A percentile compares a stretch with the other conserved stretches of the same genome.
phyloP scores from a whole-genome alignment of 2,329 filamentous ascomycete species.

The Paracoccidioides brasiliensis region DNA sequence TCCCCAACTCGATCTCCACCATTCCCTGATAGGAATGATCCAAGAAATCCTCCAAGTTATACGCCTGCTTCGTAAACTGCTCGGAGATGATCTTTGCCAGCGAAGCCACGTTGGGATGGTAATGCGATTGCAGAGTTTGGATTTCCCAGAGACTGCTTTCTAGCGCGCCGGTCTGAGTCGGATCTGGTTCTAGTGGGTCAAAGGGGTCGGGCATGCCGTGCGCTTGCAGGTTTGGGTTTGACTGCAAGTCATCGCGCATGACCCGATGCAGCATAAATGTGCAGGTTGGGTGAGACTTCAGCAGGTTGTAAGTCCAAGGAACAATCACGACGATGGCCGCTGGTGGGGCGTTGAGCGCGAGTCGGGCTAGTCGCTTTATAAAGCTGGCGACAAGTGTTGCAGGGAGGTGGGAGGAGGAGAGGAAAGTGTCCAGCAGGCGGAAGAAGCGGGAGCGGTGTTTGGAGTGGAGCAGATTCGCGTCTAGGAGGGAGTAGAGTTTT shows the following conservation, averaged over 20 bases:
- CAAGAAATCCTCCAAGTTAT: slow-evolving; percentile 93
- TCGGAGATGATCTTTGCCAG: slow-evolving; percentile 88
- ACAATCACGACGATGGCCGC: slow-evolving; percentile 77
- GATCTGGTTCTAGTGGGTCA: slow-evolving; percentile 59
- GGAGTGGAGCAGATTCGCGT: slow-evolving; percentile 76
- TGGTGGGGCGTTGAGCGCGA: slow-evolving; percentile 79
- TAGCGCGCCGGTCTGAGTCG: slow-evolving; percentile 73
- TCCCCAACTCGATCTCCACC: slow-evolving; percentile 62
- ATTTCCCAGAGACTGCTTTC: slow-evolving; percentile 94
- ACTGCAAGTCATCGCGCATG: slow-evolving; percentile 41
- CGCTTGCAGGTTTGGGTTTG: slow-evolving; percentile 47
- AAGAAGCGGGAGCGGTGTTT: slow-evolving; percentile 92
- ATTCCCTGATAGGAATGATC: slow-evolving; percentile 76
- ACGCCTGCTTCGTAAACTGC: slow-evolving; percentile 91
- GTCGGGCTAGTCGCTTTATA: slow-evolving; percentile 77
- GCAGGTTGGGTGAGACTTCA: slow-evolving; percentile 78
- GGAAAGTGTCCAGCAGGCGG: slow-evolving; percentile 78
- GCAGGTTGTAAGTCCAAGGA: slow-evolving; percentile 89
- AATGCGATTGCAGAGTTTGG: slow-evolving; percentile 79
- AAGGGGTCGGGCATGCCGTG: slow-evolving; percentile 64
- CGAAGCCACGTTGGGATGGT: slow-evolving; percentile 92
- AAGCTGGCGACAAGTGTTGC: slow-evolving; percentile 87
- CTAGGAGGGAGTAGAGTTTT: slow-evolving; percentile 86
- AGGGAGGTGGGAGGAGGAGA: slow-evolving; percentile 83
- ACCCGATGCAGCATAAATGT: slow-evolving; percentile 93